Evolutionary conservation across 352 stramenopile genomes (phyloP).

Genomic region (Globisporangium nagaii): DNA sequence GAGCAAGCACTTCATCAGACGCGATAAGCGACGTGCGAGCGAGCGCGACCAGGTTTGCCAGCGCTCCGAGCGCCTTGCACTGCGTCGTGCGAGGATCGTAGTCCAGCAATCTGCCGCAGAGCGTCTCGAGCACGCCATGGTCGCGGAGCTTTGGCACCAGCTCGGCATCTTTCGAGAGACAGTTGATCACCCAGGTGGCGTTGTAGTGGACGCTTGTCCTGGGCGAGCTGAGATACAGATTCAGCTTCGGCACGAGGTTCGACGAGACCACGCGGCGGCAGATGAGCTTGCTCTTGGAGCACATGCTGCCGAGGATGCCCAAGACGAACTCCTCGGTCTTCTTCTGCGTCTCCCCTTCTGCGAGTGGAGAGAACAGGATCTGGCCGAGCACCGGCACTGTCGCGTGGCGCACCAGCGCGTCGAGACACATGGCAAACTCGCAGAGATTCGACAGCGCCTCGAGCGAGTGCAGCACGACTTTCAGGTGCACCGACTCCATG

Average conservation of each 20-base stretch:
- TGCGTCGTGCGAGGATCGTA: constrained; percentile 36
- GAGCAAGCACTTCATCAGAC: constrained; percentile 8
- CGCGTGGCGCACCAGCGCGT: constrained; percentile 63
- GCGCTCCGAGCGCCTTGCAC: constrained; percentile 35
- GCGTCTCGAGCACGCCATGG: constrained; percentile 38
- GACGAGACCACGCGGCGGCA: constrained; percentile 55
- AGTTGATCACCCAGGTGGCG: constrained; percentile 44
- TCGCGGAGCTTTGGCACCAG: constrained; percentile 57
- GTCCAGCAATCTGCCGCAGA: constrained; percentile 26
- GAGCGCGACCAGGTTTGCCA: constrained; percentile 22
- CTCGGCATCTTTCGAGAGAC: constrained; percentile 57
- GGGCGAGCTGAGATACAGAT: constrained; percentile 20
- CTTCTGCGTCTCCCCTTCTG: constrained; percentile 8
- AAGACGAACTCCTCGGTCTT: constrained; percentile 28
- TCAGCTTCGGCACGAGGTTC: constrained; percentile 53
- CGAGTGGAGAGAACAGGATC: constrained; percentile 48
- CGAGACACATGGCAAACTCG: constrained; percentile 53
- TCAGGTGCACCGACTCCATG: constrained; percentile 63
- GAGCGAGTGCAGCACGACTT: constrained; percentile 55
- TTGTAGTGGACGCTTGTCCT: constrained; percentile 34
- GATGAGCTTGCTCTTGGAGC: constrained; percentile 34
- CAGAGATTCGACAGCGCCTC: constrained; percentile 56
- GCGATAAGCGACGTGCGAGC: constrained; percentile 1
- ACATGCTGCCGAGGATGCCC: constrained; percentile 46
- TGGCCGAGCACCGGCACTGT: constrained; percentile 69